Base-by-base conservation (phyloP, 495 filamentous ascomycete genomes). In the Cenococcum geophilum region DNA sequence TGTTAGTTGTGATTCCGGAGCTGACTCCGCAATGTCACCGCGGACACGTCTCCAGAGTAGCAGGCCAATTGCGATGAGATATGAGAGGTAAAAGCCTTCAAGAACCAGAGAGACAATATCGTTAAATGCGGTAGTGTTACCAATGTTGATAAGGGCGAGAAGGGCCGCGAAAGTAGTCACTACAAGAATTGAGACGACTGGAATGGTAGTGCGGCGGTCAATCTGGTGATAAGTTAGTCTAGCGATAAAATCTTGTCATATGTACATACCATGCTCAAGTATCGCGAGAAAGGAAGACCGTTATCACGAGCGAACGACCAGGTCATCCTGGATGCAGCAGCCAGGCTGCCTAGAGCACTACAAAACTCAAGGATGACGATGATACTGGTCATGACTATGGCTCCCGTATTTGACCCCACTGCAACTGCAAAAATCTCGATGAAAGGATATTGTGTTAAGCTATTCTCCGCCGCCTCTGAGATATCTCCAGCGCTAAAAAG, bases 81-180 rank as follows among this genome's bases (percentile, higher is more conserved):
- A 63, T 11, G 47, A 60, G 47, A 40, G 3, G 36, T 67, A 37
- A 1, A 71, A 60, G 27, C 58, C 52, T 40, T 57, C 48, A 1
- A 56, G 53, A 11, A 8, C 8, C 0, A 71, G 64, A 67, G 81
- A 80, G 42, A 78, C 69, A 25, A 84, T 74, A 42, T 76, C 78
- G 63, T 81, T 79, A 64, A 86, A 77, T 8, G 81, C 82, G 6
- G 76, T 72, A 1, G 73, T 55, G 0, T 80, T 83, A 34, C 80
- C 82, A 56, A 86, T 75, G 60, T 80, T 81, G 69, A 86, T 82
- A 18, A 84, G 70, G 0, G 80, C 80, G 1, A 86, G 71, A 42
- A 82, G 67, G 58, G 78, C 74, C 12, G 81, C 78, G 50, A 64
- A 45, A 32, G 20, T 37, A 1, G 43, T n/a, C 10, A 59, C 55